These are phyloP conservation scores for Vigna unguiculata DNA, from an alignment of 306 rosid genomes.

Conservation along the genomic window DNA sequence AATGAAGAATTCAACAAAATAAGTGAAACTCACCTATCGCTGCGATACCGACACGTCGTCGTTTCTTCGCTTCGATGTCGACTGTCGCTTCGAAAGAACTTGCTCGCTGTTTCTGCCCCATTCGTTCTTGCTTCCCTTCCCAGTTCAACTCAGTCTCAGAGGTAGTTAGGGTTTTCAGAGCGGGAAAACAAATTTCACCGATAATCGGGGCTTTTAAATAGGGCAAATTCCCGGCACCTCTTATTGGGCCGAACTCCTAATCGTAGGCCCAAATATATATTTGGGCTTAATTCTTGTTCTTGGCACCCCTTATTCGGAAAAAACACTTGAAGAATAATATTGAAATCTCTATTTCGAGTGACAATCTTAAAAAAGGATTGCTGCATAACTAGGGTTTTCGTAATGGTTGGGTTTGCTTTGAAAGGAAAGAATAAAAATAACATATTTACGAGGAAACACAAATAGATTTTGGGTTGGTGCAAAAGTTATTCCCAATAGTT, in stretches of 20 bases:
- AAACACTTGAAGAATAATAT: too few relatives aligned
- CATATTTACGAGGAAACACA: too few relatives aligned
- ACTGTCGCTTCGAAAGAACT: slow-evolving; percentile 54
- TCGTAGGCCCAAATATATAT: not conserved
- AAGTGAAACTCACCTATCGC: slow-evolving; percentile 24
- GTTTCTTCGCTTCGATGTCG: slow-evolving; percentile 59
- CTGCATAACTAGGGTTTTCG: too few relatives aligned
- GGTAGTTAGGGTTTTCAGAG: slow-evolving; percentile 75
- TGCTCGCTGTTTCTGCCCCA: slow-evolving; percentile 69
- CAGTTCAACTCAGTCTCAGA: not conserved
- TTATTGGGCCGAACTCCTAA: slow-evolving; percentile 9
- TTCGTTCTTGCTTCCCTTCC: slow-evolving; percentile 22
- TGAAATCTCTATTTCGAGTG: too few relatives aligned
- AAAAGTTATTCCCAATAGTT: not conserved
- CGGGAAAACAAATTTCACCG: slow-evolving; percentile 63
- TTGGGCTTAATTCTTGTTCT: not conserved
- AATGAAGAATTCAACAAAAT: not conserved
- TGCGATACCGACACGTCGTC: slow-evolving; percentile 82
- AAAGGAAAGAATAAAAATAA: not conserved
- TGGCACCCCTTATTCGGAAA: too few relatives aligned
- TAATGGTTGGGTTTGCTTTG: not conserved
- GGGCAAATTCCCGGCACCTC: slow-evolving; percentile 14
- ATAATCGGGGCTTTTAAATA: slow-evolving; percentile 35
- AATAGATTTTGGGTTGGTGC: too few relatives aligned
- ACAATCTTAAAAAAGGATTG: too few relatives aligned